Percentiles rank a stretch among this genome's conserved stretches.
These are phyloP conservation scores for Colletotrichum plurivorum DNA, from an alignment of 2,329 filamentous ascomycete genomes.

Conservation along the genomic window DNA sequence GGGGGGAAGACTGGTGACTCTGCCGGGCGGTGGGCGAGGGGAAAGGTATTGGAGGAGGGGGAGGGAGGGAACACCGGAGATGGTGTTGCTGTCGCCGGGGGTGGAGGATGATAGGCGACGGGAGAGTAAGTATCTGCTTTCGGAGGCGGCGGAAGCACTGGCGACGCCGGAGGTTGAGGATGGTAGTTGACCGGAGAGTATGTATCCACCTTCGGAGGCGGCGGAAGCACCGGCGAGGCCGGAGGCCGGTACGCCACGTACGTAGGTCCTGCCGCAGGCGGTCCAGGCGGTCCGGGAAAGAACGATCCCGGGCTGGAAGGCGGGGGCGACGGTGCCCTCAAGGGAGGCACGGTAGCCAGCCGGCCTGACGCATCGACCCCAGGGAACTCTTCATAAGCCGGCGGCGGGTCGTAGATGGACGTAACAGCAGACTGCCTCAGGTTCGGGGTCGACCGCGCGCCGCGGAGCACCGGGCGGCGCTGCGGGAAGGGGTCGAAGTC, in stretches of 20 bases:
- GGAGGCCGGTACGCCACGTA: constrained; percentile 22
- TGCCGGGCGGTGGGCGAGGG: neutral
- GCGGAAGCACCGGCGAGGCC: neutral
- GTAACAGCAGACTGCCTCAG: constrained; percentile 23
- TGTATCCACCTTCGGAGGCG: neutral
- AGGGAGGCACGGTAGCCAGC: neutral
- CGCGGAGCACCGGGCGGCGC: constrained; percentile 23
- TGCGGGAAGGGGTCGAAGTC: constrained; percentile 37
- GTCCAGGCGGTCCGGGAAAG: neutral
- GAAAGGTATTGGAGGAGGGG: neutral
- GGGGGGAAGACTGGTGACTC: neutral
- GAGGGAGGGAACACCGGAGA: neutral
- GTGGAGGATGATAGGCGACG: neutral
- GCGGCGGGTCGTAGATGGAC: constrained; percentile 25
- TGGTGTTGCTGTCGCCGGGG: too few species aligned
- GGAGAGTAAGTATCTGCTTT: neutral
- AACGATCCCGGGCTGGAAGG: constrained; percentile 3
- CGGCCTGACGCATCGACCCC: constrained; percentile 22
- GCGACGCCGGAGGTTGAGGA: neutral
- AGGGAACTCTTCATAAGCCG: constrained; percentile 34
- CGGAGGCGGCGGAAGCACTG: neutral
- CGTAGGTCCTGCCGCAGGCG: constrained; percentile 5
- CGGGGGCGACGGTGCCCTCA: neutral
- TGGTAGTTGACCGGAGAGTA: too few species aligned
- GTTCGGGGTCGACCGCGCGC: constrained; percentile 34